phyloP scores from a whole-genome alignment of 495 filamentous ascomycete species.

The Annulohypoxylon maeteangense region DNA sequence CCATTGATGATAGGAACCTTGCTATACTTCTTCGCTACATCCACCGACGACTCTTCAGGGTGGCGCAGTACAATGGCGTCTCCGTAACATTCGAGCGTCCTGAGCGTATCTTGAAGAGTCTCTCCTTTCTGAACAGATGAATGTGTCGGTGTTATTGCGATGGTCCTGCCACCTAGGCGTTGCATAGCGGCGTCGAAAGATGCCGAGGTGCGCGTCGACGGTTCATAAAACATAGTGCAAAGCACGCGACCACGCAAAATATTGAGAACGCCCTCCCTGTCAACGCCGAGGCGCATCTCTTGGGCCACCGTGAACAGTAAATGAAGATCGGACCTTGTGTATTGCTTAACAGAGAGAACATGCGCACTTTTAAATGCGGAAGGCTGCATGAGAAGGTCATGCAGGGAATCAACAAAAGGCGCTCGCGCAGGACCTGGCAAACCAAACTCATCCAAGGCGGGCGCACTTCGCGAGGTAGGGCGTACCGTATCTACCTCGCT shows the following conservation, averaged over 20 bases:
- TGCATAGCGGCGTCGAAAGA: conserved; percentile 99
- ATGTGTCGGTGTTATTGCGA: conserved; percentile 78
- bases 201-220: conserved; percentile 92
- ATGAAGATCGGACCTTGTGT: conserved; percentile 86
- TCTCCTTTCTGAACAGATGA: conserved; percentile 95
- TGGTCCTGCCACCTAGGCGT: conserved; percentile 85
- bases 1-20: conserved; percentile 95
- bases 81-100: conserved; percentile 91
- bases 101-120: conserved; percentile 89
- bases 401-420: conserved; percentile 56
- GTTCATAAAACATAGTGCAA: conserved; percentile 95
- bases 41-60: conserved; percentile 79
- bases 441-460: conserved; percentile 62
- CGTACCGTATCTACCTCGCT: conserved; percentile 38
- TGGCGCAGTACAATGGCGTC: conserved; percentile 96
- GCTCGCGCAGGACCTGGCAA: conserved; percentile 58
- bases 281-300: conserved; percentile 93
- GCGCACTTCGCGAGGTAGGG: conserved; percentile 32
- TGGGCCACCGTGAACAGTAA: conserved; percentile 94
- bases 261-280: conserved; percentile 88
- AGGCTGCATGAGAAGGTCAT: conserved; percentile 73
- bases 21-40: conserved; percentile 83
- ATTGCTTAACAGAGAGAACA: conserved; percentile 89
- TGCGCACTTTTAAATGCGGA: conserved; percentile 88
- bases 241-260: conserved; percentile 86